These are phyloP conservation scores for Stramenopiles sp. DNA, from an alignment of 352 stramenopile species.

Conservation along the genomic window DNA sequence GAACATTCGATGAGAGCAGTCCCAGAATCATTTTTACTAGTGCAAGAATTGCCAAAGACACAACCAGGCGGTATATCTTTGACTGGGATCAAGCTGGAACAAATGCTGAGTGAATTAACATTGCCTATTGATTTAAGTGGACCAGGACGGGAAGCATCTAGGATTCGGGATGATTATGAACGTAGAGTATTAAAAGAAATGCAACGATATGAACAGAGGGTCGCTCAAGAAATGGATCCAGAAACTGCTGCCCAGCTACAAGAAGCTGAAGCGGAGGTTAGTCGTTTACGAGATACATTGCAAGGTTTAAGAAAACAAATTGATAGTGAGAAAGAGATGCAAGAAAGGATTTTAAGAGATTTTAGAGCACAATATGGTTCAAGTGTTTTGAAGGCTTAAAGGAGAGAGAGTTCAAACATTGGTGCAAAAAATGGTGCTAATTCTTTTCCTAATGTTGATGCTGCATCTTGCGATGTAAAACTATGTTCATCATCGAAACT, in stretches of 20 bases:
- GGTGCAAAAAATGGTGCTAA: background rate
- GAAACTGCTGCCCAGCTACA: background rate
- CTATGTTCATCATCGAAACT: too few relatives aligned
- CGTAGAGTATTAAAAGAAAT: background rate
- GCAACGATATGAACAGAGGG: background rate
- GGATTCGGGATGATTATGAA: background rate
- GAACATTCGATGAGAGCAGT: background rate
- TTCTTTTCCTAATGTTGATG: background rate
- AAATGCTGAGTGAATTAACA: background rate
- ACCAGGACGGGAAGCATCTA: background rate
- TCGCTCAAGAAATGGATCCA: background rate
- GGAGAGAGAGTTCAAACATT: too few relatives aligned
- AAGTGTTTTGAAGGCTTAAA: background rate
- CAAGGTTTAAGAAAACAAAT: background rate
- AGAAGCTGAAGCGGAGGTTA: background rate
- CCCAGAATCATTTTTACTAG: background rate
- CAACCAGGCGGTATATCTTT: background rate
- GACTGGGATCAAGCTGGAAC: background rate
- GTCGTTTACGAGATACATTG: background rate
- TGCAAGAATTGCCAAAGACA: background rate
- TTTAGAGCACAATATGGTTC: background rate
- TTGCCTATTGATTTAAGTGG: background rate
- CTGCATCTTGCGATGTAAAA: too few relatives aligned
- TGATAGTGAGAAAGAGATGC: background rate
- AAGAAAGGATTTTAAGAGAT: background rate